Percentiles rank a stretch among this genome's conserved stretches.
phyloP scores from a whole-genome alignment of 805 yeast genomes.

The Saturnispora quitensis region DNA sequence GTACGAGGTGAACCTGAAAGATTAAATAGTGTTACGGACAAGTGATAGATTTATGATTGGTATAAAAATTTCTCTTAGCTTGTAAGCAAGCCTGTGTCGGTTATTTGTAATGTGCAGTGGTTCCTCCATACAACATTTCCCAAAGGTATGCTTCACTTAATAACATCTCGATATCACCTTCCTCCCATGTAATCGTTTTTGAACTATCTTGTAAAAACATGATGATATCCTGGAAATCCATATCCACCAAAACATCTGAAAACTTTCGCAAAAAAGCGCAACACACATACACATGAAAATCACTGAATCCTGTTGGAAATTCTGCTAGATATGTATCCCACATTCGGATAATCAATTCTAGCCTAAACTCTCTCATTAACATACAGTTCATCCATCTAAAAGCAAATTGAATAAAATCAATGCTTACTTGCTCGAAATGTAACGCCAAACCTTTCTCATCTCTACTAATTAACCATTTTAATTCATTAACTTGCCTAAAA shows the following conservation, averaged over 20 bases:
- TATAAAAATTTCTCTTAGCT: not conserved
- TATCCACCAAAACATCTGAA: slow-evolving; percentile 63
- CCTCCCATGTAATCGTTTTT: slow-evolving; percentile 80
- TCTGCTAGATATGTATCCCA: slow-evolving; percentile 93
- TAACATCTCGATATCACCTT: slow-evolving; percentile 82
- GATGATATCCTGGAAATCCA: slow-evolving; percentile 93
- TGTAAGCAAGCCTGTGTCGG: not conserved
- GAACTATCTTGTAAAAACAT: slow-evolving; percentile 76
- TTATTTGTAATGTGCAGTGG: slow-evolving; percentile 69
- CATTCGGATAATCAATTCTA: slow-evolving; percentile 77
- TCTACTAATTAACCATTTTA: slow-evolving; percentile 66
- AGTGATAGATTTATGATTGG: not conserved
- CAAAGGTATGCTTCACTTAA: slow-evolving; percentile 94
- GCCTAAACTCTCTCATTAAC: slow-evolving; percentile 84
- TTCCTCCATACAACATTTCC: slow-evolving; percentile 88
- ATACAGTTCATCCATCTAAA: slow-evolving; percentile 99
- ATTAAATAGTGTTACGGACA: not conserved
- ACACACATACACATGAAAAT: slow-evolving; percentile 93
- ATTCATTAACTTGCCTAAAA: slow-evolving; percentile 75
- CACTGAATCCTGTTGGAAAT: slow-evolving; percentile 70
- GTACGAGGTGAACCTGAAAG: not conserved
- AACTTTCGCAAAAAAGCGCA: slow-evolving; percentile 92
- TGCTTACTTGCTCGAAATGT: slow-evolving; percentile 71
- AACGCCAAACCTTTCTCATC: slow-evolving; percentile 66
- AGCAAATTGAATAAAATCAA: slow-evolving; percentile 93